These are phyloP conservation scores for Aspergillus tanneri DNA, from an alignment of 2,329 filamentous ascomycete genomes.

Conservation along the genomic window DNA sequence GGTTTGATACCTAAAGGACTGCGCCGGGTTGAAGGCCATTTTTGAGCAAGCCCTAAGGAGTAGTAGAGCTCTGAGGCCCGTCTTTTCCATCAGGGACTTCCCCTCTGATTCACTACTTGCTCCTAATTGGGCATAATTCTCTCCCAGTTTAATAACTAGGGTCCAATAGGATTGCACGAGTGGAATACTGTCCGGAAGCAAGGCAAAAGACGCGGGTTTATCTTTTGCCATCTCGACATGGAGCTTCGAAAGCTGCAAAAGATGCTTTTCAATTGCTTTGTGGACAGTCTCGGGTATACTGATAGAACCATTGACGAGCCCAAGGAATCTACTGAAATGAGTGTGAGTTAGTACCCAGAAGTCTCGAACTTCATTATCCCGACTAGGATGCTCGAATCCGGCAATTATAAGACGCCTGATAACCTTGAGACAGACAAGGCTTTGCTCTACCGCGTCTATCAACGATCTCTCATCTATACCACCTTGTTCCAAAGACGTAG, in stretches of 20 bases:
- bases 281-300: conserved; percentile 55
- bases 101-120: conserved; percentile 50
- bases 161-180: conserved; percentile 84
- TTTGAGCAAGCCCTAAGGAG: conserved; percentile 78
- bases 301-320: conserved; percentile 59
- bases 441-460: conserved; percentile 69
- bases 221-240: conserved; percentile 80
- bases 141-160: conserved; percentile 72
- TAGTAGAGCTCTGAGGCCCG: conserved; percentile 79
- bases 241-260: conserved; percentile 86
- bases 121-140: conserved; percentile 56
- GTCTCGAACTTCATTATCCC: conserved; percentile 70
- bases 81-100: conserved; percentile 67
- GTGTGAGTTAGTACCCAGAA: conserved; percentile 78
- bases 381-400: conserved; percentile 81
- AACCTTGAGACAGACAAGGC: conserved; percentile 73
- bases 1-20: conserved; percentile 80
- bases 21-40: conserved; percentile 76
- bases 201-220: conserved; percentile 78
- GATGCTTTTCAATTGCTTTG: conserved; percentile 74
- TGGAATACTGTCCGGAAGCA: conserved; percentile 74
- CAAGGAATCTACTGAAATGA: conserved; percentile 75
- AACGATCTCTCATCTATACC: conserved; percentile 60
- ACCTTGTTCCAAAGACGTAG: conserved; percentile 57
- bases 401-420: conserved; percentile 74